Base-by-base conservation (phyloP, 495 filamentous ascomycete genomes). In the Aspergillus cristatus region DNA sequence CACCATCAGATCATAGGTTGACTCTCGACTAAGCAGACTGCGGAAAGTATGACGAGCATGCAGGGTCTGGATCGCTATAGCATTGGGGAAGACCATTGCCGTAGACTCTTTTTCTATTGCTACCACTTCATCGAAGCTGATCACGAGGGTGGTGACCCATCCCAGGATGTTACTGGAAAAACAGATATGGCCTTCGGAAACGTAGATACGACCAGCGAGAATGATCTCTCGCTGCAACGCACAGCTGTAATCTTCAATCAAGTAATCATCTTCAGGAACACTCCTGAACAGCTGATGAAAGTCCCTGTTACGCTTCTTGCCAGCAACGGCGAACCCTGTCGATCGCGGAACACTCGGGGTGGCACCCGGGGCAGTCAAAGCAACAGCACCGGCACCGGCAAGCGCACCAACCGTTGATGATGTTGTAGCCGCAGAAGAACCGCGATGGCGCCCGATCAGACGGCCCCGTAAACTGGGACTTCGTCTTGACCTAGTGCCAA, bases 121-220 rank as follows among this genome's bases (percentile, higher is more conserved):
- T 20, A 97, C 86, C 34, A 99, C 81, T 56, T 99, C 91, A 53
- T 97, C 93, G 57, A 97, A 99, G 54, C 85, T 91, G 59, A 99
- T 94, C 28, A 99, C 89, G 18, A 97, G 65, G 3, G 88, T 97
- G 1, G 93, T 99, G 1, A 93, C 79, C 91, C 91, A 99, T 25
- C 91, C 91, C 25, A 99, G 72, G 35, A 99, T 99, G 54, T 99
- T 99, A 59, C 91, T 97, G 42, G 88, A 93, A 62, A 99, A 99
- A 65, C 91, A 99, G 25, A 99, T 80, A 47, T 99, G 89, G 3
- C 89, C 87, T 60, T 99, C 91, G 0, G 90, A 96, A 18, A 99
- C 82, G 50, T 99, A 99, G 11, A 99, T 73, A 28, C 91, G 76
- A 2, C 91, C 91, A 46, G 95, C 90, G 8, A 93, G 74, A 31